Conservation (phyloP, 805 yeast genomes). For the Sugiyamaella americana region DNA sequence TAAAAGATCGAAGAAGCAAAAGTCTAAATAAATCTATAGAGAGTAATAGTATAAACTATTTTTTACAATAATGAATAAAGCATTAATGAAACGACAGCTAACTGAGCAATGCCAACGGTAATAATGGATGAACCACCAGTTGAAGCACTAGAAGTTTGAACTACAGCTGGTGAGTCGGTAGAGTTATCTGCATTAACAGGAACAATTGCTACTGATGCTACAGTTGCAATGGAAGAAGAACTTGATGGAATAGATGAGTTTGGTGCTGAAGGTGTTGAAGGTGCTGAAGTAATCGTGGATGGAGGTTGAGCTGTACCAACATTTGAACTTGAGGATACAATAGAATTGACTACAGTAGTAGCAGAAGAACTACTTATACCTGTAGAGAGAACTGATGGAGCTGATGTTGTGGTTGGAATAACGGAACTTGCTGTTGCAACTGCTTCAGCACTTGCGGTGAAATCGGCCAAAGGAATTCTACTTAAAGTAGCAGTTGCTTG, state of each 20-base stretch:
- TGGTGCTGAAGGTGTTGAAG: background rate
- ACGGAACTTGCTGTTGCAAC: background rate
- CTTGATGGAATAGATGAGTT: background rate
- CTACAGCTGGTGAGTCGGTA: background rate
- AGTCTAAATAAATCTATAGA: too few relatives aligned
- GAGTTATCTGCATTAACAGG: background rate
- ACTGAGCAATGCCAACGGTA: background rate
- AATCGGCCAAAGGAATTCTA: constrained; percentile 1
- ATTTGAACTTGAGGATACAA: too few relatives aligned
- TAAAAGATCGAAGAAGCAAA: too few relatives aligned
- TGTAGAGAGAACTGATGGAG: background rate
- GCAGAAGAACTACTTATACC: too few relatives aligned
- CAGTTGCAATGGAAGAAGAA: background rate
- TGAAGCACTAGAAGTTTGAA: background rate
- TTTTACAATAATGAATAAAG: too few relatives aligned
- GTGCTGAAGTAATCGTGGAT: background rate
- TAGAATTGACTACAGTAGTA: too few relatives aligned
- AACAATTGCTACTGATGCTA: background rate
- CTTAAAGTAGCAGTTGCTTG: constrained; percentile 8
- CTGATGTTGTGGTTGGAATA: background rate
- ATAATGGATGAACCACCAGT: background rate
- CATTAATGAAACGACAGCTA: too few relatives aligned
- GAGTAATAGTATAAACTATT: too few relatives aligned
- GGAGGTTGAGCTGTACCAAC: too few relatives aligned
- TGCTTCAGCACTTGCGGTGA: too few relatives aligned